These are phyloP conservation scores for Calonectria ilicicola DNA, from an alignment of 2,329 filamentous ascomycete species.

Conservation along the genomic window DNA sequence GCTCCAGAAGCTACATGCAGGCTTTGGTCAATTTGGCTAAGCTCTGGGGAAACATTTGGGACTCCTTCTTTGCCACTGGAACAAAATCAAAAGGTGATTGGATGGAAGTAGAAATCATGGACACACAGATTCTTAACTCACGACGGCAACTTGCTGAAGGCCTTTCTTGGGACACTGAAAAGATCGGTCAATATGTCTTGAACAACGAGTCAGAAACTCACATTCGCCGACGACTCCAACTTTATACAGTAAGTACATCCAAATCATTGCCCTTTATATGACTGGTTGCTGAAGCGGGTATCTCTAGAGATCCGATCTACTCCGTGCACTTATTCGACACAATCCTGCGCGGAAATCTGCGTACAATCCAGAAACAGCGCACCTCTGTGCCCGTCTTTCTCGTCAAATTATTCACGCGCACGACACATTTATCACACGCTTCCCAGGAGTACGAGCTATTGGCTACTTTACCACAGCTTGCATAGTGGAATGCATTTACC, in stretches of 20 bases:
- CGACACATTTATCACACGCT: background rate
- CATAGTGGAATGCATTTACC: background rate
- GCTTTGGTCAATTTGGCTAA: background rate
- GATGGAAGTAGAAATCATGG: background rate
- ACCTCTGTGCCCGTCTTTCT: background rate
- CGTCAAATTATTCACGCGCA: background rate
- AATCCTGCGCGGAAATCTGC: background rate
- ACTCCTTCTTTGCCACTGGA: background rate
- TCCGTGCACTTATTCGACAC: background rate
- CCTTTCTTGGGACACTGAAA: background rate
- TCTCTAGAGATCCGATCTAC: background rate
- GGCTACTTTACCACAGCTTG: background rate
- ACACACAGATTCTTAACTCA: background rate
- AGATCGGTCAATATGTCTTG: background rate
- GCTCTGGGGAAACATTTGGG: background rate
- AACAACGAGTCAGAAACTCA: background rate
- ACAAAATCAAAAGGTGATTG: background rate
- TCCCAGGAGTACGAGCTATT: background rate
- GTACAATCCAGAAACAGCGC: background rate
- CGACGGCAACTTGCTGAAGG: background rate
- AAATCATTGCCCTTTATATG: background rate
- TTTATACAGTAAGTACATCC: background rate
- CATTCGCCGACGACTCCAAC: background rate
- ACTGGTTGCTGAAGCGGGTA: background rate
- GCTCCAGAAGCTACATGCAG: background rate